Base-by-base conservation (phyloP, 2,329 filamentous ascomycete genomes). In the Alternaria consortialis region DNA sequence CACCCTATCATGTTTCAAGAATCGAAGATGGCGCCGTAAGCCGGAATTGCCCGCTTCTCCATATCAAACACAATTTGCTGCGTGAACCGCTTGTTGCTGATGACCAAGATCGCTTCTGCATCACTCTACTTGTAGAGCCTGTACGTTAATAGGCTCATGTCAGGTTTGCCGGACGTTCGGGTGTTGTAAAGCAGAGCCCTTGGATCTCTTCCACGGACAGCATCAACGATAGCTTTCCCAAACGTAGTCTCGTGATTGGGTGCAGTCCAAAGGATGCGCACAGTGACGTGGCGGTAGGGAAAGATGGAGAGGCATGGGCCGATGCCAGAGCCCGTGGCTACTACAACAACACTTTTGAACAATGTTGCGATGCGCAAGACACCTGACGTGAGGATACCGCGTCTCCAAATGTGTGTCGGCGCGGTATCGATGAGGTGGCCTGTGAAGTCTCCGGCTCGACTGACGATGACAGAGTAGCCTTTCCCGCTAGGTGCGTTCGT, bases 11-110 rank as follows among this genome's bases (percentile, higher is more conserved):
- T 27, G 31, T 36, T n/a, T 37, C 46, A 87, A 43, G 85, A 87
- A 76, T 93, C 91, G 79, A 90, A 93, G 67, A 93, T 91, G 4
- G 90, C 88, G 4, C 90, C 91, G 77, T 86, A 93, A 9, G 89
- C 89, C 2, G 88, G 85, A 27, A 92, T 77, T 0, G 89, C 88
- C 56, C 88, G 82, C 34, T 82, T 84, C 77, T 92, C 89, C 56
- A 93, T 81, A 11, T 84, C 88, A 74, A 89, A 91, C 1, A 92
- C 89, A 3, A 92, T 83, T 77, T 87, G 86, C 67, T 84, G 84
- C 23, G 90, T 92, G 44, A 91, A 84, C 60, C 80, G 84, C 58
- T 90, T 88, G 73, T 93, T 93, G 56, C 88, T 88, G 68, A 93
- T 91, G 58, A 92, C 84, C 67, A 91, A 87, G 20, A 92, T 88